Base-by-base conservation (phyloP, 805 yeast genomes). In the Naumovozyma castellii region DNA sequence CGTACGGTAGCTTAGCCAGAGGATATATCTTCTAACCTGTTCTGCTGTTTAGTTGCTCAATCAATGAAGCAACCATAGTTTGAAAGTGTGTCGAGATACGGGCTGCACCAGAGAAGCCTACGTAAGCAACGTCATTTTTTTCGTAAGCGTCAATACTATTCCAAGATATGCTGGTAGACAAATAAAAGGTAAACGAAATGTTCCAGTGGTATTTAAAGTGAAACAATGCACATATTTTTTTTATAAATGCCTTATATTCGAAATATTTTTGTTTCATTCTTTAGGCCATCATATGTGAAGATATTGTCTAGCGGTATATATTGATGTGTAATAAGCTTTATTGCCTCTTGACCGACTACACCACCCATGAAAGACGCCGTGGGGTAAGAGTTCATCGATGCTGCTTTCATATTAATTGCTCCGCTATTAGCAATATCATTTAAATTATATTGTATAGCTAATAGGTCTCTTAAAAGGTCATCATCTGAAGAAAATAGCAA, bases 321-420 rank as follows among this genome's bases (percentile, higher is more conserved):
- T 59, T 90, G 97, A 29, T 73, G 72, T 2, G 95, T 85, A 18
- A 84, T 49, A 3, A 76, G 54, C 61, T 92, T 90, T 38, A 85
- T 67, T 3, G 75, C 77, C 56, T 90, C 98, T 55, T 90, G 96
- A 3, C 86, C 80, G 0, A 76, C 87, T 10, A 88, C 65, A 0
- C 96, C 97, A 2, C 96, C 97, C 47, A 84, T 65, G 3, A 85
- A 59, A 3, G 95, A 30, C 5, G 38, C 29, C 6, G 45, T 41
- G 10, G 44, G 37, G 34, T 42, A 69, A 9, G 32, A 29, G 14
- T 29, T 29, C 12, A 22, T 8, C 8, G 28, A 22, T 8, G 12
- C 10, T 8, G 12, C 28, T 22, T 22, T n/a, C 6, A 22, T 22
- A 22, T 22, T 22, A 10, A 22, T 22, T 22, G 27, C 27, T 10